These are phyloP conservation scores for Drechslerella coelobrocha DNA, from an alignment of 2,329 filamentous ascomycete genomes.

Conservation along the genomic window DNA sequence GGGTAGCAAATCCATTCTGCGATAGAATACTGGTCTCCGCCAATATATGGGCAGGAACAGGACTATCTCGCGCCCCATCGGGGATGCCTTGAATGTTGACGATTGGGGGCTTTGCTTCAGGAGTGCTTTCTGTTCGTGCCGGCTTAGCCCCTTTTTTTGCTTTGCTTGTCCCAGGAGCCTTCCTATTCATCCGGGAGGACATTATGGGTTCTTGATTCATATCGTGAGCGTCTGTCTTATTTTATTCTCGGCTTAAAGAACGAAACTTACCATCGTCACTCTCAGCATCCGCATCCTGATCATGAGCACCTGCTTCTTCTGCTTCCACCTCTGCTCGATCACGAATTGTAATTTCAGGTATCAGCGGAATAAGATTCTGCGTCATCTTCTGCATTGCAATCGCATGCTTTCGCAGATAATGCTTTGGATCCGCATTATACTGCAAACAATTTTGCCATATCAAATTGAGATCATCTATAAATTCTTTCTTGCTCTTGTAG, in stretches of 20 bases:
- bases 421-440: conserved; percentile 89
- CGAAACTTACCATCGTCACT: conserved; percentile 54
- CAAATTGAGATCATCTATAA: conserved; percentile 88
- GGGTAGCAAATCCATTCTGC: conserved; percentile 82
- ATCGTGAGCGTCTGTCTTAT: conserved; percentile 36
- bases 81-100: conserved; percentile 63
- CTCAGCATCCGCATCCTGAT: conserved; percentile 55
- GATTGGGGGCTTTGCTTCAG: conserved; percentile 73
- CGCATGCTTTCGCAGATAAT: conserved; percentile 88
- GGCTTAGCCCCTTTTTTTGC: conserved; percentile 74
- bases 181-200: conserved; percentile 85
- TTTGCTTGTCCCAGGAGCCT: conserved; percentile 79
- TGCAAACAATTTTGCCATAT: conserved; percentile 98
- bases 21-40: conserved; percentile 63
- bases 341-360: conserved; percentile 88
- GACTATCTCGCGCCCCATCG: conserved; percentile 59
- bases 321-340: conserved; percentile 94
- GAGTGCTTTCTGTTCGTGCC: conserved; percentile 79
- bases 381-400: conserved; percentile 97
- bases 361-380: conserved; percentile 92
- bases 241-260: neutral
- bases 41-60: conserved; percentile 58
- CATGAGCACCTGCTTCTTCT: conserved; percentile 64
- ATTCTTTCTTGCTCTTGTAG: conserved; percentile 91
- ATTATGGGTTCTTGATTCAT: conserved; percentile 78